These are phyloP conservation scores for Ustilago curta DNA, from an alignment of 1,284 basidiomycete genomes.

Conservation along the genomic window DNA sequence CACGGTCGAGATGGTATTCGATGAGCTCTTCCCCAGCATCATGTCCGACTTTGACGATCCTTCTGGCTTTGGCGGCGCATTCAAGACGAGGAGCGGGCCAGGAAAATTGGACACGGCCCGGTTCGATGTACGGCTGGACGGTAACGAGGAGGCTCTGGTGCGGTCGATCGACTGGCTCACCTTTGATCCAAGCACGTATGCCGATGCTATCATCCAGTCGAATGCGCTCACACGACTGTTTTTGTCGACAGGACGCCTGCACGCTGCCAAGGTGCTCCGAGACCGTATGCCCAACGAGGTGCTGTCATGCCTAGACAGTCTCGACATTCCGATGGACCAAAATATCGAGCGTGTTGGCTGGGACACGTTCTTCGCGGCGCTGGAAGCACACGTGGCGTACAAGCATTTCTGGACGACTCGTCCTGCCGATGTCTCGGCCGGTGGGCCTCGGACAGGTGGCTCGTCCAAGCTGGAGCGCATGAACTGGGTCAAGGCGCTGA, in stretches of 20 bases:
- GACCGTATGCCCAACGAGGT: constrained; percentile 60
- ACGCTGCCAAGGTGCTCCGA: constrained; percentile 62
- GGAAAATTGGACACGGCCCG: constrained; percentile 27
- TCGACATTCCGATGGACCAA: constrained; percentile 49
- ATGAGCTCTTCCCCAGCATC: constrained; percentile 73
- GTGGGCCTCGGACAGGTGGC: constrained; percentile 18
- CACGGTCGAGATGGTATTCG: constrained; percentile 77
- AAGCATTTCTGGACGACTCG: constrained; percentile 56
- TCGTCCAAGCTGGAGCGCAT: constrained; percentile 51
- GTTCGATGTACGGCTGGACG: constrained; percentile 46
- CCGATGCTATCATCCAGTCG: constrained; percentile 64
- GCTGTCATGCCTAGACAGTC: constrained; percentile 29
- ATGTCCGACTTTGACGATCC: constrained; percentile 38
- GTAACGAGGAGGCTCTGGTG: constrained; percentile 74
- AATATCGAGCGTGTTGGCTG: constrained; percentile 62
- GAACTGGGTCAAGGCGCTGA: constrained; percentile 53
- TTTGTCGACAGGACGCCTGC: constrained; percentile 57
- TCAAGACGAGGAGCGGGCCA: constrained; percentile 15
- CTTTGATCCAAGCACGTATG: constrained; percentile 72
- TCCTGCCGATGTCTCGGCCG: constrained; percentile 12
- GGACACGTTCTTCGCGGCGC: constrained; percentile 63
- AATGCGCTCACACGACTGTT: constrained; percentile 63
- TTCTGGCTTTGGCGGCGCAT: constrained; percentile 19
- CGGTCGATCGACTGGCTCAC: constrained; percentile 94
- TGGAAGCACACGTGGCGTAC: constrained; percentile 56